Base-by-base conservation (phyloP, 306 rosid species). In the Vigna reflexopilosa region DNA sequence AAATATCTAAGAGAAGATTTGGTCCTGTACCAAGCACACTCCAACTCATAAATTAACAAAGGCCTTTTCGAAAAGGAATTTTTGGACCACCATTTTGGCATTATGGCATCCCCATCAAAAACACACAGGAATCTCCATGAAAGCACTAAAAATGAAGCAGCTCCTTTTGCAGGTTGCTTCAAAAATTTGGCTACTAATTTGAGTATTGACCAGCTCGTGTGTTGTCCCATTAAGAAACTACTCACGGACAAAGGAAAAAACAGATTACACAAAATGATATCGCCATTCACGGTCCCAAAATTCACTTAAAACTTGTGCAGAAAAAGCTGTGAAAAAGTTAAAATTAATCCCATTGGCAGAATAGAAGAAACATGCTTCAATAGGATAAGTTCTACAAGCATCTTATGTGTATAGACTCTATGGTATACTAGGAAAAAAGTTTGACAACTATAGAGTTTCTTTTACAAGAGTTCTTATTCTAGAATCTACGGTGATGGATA, bases 51-150 rank as follows among this genome's bases (percentile, higher is more conserved):
- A 83, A 88, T 71, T 76, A 63, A 73, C 34, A 48, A 87, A 67
- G 78, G 82, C 58, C 91, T 79, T 82, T 86, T 77, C 12, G 73
- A 77, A 90, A 86, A 85, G 89, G 82, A 85, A 85, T 79, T 76
- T 24, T 78, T 87, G 98, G 98, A 90, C 98, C 98, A 89, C 98
- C 84, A 83, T 85, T 82, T 87, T 84, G 81, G 82, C 80, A 81
- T 81, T 73, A 78, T 82, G 86, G 86, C 80, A 84, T 77, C 78
- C 81, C 77, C 78, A 87, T 86, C 85, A 85, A 68, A 30, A 83
- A 77, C 87, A 76, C 83, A 77, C 49, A 68, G 59, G 90, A 86
- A 90, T 87, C 85, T 52, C 77, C 75, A 75, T 70, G 66, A 68
- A 87, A 89, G 87, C 92, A 82, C 92, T 83, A 75, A 79, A 86